Conservation (phyloP, 306 rosid genomes). For the Crotalaria pallida region DNA sequence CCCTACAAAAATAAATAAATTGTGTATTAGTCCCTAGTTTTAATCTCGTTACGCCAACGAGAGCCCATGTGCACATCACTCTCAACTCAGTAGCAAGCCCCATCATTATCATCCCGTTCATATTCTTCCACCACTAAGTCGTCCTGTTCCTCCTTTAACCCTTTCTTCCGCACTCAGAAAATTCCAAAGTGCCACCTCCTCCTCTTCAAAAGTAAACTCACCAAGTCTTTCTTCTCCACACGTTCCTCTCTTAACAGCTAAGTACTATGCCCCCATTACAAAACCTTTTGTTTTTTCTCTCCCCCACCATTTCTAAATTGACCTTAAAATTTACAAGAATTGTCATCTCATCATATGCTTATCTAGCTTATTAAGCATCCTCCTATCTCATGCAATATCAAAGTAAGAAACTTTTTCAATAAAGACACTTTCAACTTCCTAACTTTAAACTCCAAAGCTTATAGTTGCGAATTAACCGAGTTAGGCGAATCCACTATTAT, state of each 20-base stretch:
- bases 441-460: not conserved
- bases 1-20: no score
- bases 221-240: slow-evolving; percentile 18
- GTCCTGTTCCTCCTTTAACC: not conserved
- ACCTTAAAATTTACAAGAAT: not conserved
- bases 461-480: not conserved
- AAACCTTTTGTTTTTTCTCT: slow-evolving; percentile 15
- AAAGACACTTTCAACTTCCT: not conserved
- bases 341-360: slow-evolving; percentile 15
- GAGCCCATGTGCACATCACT: slow-evolving; percentile 41
- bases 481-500: not conserved
- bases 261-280: slow-evolving; percentile 6
- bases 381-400: not conserved
- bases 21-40: no score
- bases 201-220: slow-evolving; percentile 17
- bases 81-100: slow-evolving; percentile 10
- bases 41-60: no score
- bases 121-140: slow-evolving; percentile 19
- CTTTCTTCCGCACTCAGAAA: slow-evolving; percentile 18
- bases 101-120: slow-evolving; percentile 12
- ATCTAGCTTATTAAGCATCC: slow-evolving; percentile 16
- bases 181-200: slow-evolving; percentile 22
- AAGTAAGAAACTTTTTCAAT: not conserved
- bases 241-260: slow-evolving; percentile 22
- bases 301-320: not conserved